Percentiles rank a stretch among this genome's conserved stretches.
These are phyloP conservation scores for Bipolaris victoriae DNA, from an alignment of 2,329 filamentous ascomycete genomes.

Conservation along the genomic window DNA sequence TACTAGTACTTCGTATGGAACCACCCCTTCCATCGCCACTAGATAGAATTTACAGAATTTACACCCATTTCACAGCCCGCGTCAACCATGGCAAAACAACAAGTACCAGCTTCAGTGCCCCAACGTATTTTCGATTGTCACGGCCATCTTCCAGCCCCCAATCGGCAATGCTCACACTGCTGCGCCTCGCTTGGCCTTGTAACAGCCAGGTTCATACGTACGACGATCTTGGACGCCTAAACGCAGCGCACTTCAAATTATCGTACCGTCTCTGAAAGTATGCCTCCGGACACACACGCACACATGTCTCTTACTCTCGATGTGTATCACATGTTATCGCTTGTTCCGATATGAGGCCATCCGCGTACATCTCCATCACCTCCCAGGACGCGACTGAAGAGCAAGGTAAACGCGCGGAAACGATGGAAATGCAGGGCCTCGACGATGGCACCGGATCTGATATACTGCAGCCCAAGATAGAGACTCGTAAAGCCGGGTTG, in stretches of 20 bases:
- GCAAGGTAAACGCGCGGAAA: neutral
- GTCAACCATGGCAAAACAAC: neutral
- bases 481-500: neutral
- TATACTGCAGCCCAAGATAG: neutral
- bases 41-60: neutral
- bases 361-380: neutral
- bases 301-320: neutral
- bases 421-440: neutral
- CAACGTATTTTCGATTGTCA: neutral
- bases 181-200: constrained; percentile 27
- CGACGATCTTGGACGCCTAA: constrained; percentile 17
- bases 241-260: neutral
- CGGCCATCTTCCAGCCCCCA: neutral
- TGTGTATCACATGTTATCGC: neutral
- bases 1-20: neutral
- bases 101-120: neutral
- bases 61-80: neutral
- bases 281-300: neutral
- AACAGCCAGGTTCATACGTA: constrained; percentile 3
- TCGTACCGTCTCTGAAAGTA: neutral
- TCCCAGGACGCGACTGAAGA: neutral
- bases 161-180: neutral
- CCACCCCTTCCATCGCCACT: no score
- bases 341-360: neutral
- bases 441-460: constrained; percentile 4